Base-by-base conservation (phyloP, 225 moss, liverwort and hornwort species). In the Physcomitrellopsis africana region DNA sequence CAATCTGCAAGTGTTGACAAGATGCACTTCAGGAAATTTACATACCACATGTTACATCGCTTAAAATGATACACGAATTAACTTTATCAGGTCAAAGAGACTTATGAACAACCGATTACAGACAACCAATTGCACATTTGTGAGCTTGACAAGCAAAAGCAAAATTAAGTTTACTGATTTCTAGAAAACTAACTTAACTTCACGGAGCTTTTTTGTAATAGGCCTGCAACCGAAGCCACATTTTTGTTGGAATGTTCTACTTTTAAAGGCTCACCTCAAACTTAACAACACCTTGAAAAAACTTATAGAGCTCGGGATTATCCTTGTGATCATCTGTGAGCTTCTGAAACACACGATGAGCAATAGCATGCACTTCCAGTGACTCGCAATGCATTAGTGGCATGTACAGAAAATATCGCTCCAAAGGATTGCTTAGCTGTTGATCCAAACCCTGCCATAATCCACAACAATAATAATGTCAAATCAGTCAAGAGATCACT, bases 371-470 rank as follows among this genome's bases (percentile, higher is more conserved):
- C 19, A 86, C 76, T 59, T 77, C 79, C 37, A 78, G 75, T 44
- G 60, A 74, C 72, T 95, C 91, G 19, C 84, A 81, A 60, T 92
- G 92, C 91, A 95, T 89, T 9, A 92, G 68, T n/a, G 92, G 91
- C 76, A 89, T 69, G 66, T 92, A 95, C 3, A 91, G 68, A 65
- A 92, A 92, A 64, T 54, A 67, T 14, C 85, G 69, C 77, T 92
- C 91, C 65, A 82, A 48, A 26, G 92, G 81, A 53, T 65, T 74
- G 67, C 77, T 70, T 52, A 94, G 0, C 70, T 86, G 77, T 58
- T 78, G 86, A 78, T 95, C 91, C 75, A 75, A 77, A 14, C 89
- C 92, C 94, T 92, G 83, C 68, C 56, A 63, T 61, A 29, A 42
- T 8, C 19, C 73, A 70, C 24, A 29, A 62, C 44, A 11, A 8